Conservation (phyloP, 495 filamentous ascomycete species). For the Poronia punctata region DNA sequence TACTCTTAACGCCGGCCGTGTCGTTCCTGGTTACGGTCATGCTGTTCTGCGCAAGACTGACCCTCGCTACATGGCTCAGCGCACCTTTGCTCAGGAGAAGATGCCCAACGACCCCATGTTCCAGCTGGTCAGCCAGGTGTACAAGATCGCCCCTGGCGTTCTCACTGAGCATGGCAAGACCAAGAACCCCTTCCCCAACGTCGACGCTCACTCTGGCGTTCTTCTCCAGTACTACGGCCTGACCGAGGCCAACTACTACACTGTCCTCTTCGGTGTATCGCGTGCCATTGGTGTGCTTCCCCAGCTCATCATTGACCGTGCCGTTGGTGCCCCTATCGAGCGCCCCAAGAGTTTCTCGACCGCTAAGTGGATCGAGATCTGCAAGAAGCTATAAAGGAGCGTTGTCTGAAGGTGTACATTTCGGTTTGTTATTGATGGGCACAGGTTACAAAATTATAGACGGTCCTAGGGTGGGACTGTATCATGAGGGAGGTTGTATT, state of each 20-base stretch:
- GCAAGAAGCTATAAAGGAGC: conserved; percentile 70
- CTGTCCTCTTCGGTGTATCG: conserved; percentile 96
- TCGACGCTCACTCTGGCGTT: conserved; percentile 80
- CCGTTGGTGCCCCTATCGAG: conserved; percentile 80
- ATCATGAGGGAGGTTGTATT: conserved; percentile 23
- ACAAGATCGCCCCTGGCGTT: conserved; percentile 97
- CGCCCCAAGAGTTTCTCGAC: conserved; percentile 96
- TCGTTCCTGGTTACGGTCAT: conserved; percentile 97
- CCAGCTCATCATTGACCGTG: conserved; percentile 99
- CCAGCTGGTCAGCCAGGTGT: conserved; percentile 98
- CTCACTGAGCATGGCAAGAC: conserved; percentile 99
- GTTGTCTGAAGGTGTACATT: conserved; percentile 21
- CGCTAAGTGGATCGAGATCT: conserved; percentile 87
- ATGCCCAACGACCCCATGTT: conserved; percentile 97
- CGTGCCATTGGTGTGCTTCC: conserved; percentile 96
- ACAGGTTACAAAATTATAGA: conserved; percentile 34
- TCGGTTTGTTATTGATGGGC: conserved; percentile 20
- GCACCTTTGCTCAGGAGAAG: conserved; percentile 82
- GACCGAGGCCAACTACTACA: conserved; percentile 99
- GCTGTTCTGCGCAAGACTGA: conserved; percentile 99
- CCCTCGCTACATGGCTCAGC: conserved; percentile 95
- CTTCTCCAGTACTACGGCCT: conserved; percentile 99
- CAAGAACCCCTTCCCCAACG: conserved; percentile 62
- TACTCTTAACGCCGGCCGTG: conserved; percentile 88
- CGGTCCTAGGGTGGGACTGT: conserved; percentile 19